Percentiles rank a stretch among this genome's conserved stretches.
Conservation (phyloP, 2,329 filamentous ascomycete species). For the Neodidymelliopsis sp. region DNA sequence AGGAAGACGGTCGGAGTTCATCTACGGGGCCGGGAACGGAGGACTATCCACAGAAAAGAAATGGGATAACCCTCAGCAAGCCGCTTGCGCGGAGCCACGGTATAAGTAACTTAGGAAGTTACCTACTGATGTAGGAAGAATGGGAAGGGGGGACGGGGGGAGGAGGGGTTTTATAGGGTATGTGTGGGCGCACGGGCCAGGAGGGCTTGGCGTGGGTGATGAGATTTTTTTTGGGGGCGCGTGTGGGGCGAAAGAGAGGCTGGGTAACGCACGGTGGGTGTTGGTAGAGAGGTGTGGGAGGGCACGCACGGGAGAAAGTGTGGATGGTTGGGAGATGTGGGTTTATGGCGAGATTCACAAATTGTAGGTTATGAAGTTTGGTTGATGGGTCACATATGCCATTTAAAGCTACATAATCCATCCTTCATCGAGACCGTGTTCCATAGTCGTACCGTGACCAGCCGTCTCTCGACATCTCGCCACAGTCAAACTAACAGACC, state of each 20-base stretch:
- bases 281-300: background rate
- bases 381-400: slow-evolving; percentile 18
- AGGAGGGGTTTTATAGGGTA: slow-evolving; percentile 29
- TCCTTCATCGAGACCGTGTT: slow-evolving; percentile 26
- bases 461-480: slow-evolving; percentile 27
- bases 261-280: background rate
- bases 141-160: slow-evolving; percentile 32
- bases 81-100: slow-evolving; percentile 52
- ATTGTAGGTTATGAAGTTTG: background rate
- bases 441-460: slow-evolving; percentile 28
- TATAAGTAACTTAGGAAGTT: slow-evolving; percentile 35
- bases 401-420: slow-evolving; percentile 43
- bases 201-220: slow-evolving; percentile 9
- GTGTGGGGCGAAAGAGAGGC: background rate
- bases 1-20: slow-evolving; percentile 48
- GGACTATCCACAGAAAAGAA: slow-evolving; percentile 48
- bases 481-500: slow-evolving; percentile 17
- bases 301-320: background rate
- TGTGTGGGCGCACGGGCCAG: background rate
- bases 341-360: background rate
- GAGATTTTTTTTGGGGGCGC: slow-evolving; percentile 2
- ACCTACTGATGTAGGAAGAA: slow-evolving; percentile 48
- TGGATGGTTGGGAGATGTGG: background rate
- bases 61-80: slow-evolving; percentile 53
- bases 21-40: slow-evolving; percentile 56